Evolutionary conservation across 1,139 yeast genomes (phyloP), one percentile per base, ranked within the genome.

Genomic region (Blastobotrys petasosporus): DNA sequence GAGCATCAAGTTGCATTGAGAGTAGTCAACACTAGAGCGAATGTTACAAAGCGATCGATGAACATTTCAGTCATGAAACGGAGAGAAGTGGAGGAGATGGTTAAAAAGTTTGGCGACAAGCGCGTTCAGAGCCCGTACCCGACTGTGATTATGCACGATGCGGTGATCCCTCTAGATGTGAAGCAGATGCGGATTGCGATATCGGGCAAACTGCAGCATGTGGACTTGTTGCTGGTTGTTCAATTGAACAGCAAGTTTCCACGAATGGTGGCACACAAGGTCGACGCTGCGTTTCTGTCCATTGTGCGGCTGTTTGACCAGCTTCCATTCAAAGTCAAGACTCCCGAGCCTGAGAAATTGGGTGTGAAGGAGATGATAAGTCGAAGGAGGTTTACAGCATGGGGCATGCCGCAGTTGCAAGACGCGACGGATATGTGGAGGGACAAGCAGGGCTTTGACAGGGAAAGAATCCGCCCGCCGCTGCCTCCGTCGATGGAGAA

Each of bases 241-340:
- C 31, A 36, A 3, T n/a, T 39, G 7, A 39, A 39, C 15, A 36
- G 37, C 11, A 31, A 13, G 10, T 17, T 39, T 16, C 42, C 42
- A 20, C 37, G 32, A n/a, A 32, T 39, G 37, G 31, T 39, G 4
- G 35, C 42, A 12, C 12, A 39, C 7, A 20, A 11, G 9, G 15
- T 39, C 15, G 35, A 32, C 11, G 23, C 28, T 4, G 28, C 28
- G 12, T 39, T 37, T 11, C 3, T 23, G 9, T 30, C 39, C 9
- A 15, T 37, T 7, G 13, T 23, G 12, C 20, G 20, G 5, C 20
- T n/a, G 37, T 12, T 20, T 7, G 25, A 13, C 20, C 11, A 16
- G 37, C n/a, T 16, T 33, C 37, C 33, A 4, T n/a, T 31, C 15
- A 31, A n/a, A 31, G 12, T 13, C 8, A 31, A n/a, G 33, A 31